Base-by-base conservation (phyloP, 164 flowering plant genomes). In the Santalum album region DNA sequence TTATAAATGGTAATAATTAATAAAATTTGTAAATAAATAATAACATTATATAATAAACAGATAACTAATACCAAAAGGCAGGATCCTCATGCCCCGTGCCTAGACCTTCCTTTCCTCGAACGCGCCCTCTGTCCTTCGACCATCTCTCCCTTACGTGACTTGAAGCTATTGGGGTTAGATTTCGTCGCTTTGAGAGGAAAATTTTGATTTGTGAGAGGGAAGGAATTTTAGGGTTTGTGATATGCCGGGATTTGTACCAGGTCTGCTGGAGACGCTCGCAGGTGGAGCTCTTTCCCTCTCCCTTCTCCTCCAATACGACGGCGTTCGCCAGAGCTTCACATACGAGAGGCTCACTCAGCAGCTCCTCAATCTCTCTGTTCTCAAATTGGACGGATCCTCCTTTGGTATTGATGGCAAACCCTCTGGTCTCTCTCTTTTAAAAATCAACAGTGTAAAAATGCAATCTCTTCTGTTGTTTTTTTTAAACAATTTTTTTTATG, bases 321-420 rank as follows among this genome's bases (percentile, higher is more conserved):
- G 16, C 16, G 4, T 14, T 38, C 50, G 50, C 23, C 25, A n/a
- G 23, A 46, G 7, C 5, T 46, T 19, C 50, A 11, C 21, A 5
- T 46, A 46, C 23, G 22, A 20, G 25, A 46, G 25, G 23, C 22
- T 46, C 50, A 21, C 22, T 2, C 50, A 19, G 12, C 50, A 2
- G 25, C 50, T 6, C 23, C 25, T 46, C 50, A 46, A 23, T 5
- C 50, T 46, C 50, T 46, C 50, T 15, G 50, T 46, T 9, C 50
- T 46, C 50, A 46, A 46, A 46, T 46, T 46, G 50, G 50, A 46
- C 18, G 50, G 50, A 12, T 46, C 50, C 14, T 46, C 50, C 25
- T 46, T 46, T 16, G 7, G 50, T 46, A 46, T 3, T 3, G 14
- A n/a, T 46, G 22, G 10, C 9, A 11, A 1, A 2, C 42, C 17